Evolutionary conservation across 2,329 filamentous ascomycete genomes (phyloP).

Genomic region (Amylocarpus encephaloides): DNA sequence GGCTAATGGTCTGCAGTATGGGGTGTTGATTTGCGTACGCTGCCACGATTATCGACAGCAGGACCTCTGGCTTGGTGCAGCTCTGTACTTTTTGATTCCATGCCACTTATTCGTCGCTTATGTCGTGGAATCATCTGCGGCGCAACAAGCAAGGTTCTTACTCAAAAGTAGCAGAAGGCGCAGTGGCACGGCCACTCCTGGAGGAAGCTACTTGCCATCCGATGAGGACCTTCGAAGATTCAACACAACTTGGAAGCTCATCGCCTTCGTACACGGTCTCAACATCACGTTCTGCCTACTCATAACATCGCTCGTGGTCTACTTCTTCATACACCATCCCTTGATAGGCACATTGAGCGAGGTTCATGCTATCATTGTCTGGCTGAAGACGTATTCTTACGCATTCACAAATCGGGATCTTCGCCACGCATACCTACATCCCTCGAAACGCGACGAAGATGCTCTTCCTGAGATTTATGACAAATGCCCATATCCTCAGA

Average conservation of each 20-base stretch:
- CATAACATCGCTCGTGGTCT: constrained; percentile 79
- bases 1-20: constrained; percentile 52
- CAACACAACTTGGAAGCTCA: constrained; percentile 68
- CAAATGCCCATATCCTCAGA: constrained; percentile 78
- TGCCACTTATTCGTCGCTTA: constrained; percentile 88
- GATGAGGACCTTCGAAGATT: constrained; percentile 54
- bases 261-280: constrained; percentile 72
- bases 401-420: constrained; percentile 95
- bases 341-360: constrained; percentile 88
- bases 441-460: constrained; percentile 57
- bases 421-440: constrained; percentile 81
- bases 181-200: constrained; percentile 28
- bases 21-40: constrained; percentile 83
- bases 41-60: constrained; percentile 81
- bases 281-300: constrained; percentile 78
- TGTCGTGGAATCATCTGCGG: constrained; percentile 78
- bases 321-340: constrained; percentile 86
- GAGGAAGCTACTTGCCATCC: constrained; percentile 28
- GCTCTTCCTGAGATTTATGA: constrained; percentile 76
- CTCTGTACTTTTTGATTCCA: constrained; percentile 81
- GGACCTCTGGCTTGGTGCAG: constrained; percentile 68
- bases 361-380: constrained; percentile 88
- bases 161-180: constrained; percentile 48
- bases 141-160: constrained; percentile 66
- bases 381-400: constrained; percentile 93